phyloP scores from a whole-genome alignment of 306 rosid species.

The Vigna hirtella region DNA sequence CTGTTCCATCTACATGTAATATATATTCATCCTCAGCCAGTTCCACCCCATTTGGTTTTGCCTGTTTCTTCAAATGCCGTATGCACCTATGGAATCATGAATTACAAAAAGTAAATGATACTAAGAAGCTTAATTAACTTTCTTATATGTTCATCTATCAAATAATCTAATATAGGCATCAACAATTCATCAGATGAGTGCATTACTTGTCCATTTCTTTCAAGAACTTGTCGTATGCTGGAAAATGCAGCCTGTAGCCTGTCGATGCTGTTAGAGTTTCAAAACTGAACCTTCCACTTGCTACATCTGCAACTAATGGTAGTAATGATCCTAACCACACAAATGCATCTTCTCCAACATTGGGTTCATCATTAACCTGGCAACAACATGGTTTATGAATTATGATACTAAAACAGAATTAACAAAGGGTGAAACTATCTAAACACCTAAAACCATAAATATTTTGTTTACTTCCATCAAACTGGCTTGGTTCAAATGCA shows the following conservation, averaged over 20 bases:
- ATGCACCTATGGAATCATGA: conserved; percentile 56
- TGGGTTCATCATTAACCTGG: conserved; percentile 69
- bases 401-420: conserved; percentile 26
- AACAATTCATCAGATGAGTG: conserved; percentile 4
- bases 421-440: not conserved
- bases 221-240: conserved; percentile 76
- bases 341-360: conserved; percentile 90
- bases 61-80: conserved; percentile 71
- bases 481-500: conserved; percentile 12
- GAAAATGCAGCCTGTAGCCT: conserved; percentile 78
- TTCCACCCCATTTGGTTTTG: conserved; percentile 74
- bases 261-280: conserved; percentile 84
- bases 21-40: conserved; percentile 80
- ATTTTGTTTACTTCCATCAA: conserved; percentile 6
- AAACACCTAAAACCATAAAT: conserved; percentile 1
- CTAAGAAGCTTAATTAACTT: not conserved
- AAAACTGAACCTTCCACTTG: conserved; percentile 84
- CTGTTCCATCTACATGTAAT: conserved; percentile 93
- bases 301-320: conserved; percentile 73
- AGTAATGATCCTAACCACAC: conserved; percentile 85
- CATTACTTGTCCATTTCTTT: conserved; percentile 79
- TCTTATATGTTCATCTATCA: not conserved
- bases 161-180: conserved; percentile 16
- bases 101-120: not conserved
- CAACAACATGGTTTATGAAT: conserved; percentile 19